Evolutionary conservation across 1,284 basidiomycete species (phyloP).

Genomic region (Coriolopsis trogii): DNA sequence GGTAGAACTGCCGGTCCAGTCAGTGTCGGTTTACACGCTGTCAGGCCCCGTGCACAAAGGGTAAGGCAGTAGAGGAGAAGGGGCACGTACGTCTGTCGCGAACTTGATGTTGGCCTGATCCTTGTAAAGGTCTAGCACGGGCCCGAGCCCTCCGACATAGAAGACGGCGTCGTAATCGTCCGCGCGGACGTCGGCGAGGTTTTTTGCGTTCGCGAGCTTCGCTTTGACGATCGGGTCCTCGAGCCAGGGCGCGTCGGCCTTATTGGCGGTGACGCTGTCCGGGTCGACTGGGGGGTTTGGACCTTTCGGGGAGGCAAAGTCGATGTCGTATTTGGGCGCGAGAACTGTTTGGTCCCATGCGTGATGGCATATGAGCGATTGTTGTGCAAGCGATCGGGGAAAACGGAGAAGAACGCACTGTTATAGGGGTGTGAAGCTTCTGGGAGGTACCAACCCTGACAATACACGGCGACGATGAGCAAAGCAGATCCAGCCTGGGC

Average conservation of each 20-base stretch:
- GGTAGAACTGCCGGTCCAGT: slow-evolving; percentile 60
- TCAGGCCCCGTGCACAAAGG: too few relatives aligned
- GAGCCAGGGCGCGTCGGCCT: slow-evolving; percentile 66
- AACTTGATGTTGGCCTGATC: slow-evolving; percentile 63
- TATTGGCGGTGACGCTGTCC: slow-evolving; percentile 58
- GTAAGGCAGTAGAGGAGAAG: too few relatives aligned
- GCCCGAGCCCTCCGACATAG: slow-evolving; percentile 79
- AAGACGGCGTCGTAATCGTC: slow-evolving; percentile 75
- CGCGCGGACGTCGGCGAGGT: slow-evolving; percentile 59
- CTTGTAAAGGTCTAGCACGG: slow-evolving; percentile 67
- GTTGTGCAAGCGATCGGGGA: not conserved
- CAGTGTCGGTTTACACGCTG: too few relatives aligned
- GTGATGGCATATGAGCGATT: not conserved
- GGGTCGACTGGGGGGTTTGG: slow-evolving; percentile 76
- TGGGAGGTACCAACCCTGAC: slow-evolving; percentile 69
- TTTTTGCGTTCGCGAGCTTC: slow-evolving; percentile 65
- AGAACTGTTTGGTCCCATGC: slow-evolving; percentile 39
- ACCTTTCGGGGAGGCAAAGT: slow-evolving; percentile 74
- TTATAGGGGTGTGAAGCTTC: slow-evolving; percentile 86
- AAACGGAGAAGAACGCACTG: slow-evolving; percentile 20
- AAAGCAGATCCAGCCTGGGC: not conserved
- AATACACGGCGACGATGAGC: not conserved
- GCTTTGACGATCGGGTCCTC: slow-evolving; percentile 55
- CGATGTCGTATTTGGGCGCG: slow-evolving; percentile 57
- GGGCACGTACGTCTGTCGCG: slow-evolving; percentile 54